These are phyloP conservation scores for Singerocomus inundabilis DNA, from an alignment of 1,284 basidiomycete genomes.

Conservation along the genomic window DNA sequence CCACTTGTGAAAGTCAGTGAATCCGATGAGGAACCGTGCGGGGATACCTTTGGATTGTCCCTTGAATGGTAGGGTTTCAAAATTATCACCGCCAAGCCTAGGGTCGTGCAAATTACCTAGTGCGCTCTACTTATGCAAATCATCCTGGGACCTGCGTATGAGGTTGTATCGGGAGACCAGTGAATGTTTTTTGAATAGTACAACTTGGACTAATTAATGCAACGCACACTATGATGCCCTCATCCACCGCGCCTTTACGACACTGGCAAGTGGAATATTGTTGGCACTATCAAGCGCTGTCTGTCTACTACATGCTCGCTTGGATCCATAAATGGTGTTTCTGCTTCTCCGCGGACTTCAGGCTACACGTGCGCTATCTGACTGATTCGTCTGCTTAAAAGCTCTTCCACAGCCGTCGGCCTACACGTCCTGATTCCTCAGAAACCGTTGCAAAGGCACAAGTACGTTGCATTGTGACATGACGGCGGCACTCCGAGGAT, in stretches of 20 bases:
- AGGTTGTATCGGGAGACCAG: slow-evolving; percentile 32
- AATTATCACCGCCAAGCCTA: slow-evolving; percentile 21
- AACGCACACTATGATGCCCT: too few relatives aligned
- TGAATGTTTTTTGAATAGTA: slow-evolving; percentile 43
- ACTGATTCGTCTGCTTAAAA: background rate
- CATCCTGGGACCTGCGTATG: background rate
- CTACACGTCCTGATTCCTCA: too few relatives aligned
- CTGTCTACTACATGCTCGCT: background rate
- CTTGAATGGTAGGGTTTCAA: slow-evolving; percentile 36
- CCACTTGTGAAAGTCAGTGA: slow-evolving; percentile 1
- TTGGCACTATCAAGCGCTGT: too few relatives aligned
- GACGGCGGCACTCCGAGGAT: background rate
- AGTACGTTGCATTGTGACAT: background rate
- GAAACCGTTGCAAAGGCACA: background rate
- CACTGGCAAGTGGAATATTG: background rate
- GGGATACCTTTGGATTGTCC: slow-evolving; percentile 7
- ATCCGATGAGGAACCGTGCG: background rate
- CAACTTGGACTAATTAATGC: too few relatives aligned
- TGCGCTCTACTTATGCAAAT: background rate
- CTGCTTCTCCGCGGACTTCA: too few relatives aligned
- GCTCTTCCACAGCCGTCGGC: background rate
- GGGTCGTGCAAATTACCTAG: background rate
- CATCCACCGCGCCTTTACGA: background rate
- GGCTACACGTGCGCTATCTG: too few relatives aligned
- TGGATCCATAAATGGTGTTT: too few relatives aligned